These are phyloP conservation scores for Clonostachys byssicola DNA, from an alignment of 2,329 filamentous ascomycete genomes.

Conservation along the genomic window DNA sequence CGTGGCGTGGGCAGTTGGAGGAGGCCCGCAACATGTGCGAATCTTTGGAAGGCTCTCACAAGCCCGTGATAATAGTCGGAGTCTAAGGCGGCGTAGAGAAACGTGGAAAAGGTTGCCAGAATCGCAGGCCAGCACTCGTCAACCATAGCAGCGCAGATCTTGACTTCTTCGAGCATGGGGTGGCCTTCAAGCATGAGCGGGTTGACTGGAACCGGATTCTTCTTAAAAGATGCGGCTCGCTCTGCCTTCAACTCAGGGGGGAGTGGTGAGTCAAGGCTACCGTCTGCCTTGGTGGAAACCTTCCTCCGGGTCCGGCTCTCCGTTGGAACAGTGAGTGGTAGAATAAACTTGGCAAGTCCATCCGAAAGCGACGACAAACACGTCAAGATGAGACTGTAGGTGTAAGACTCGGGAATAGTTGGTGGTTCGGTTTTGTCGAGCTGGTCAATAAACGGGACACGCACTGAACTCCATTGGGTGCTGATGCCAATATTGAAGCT, in stretches of 20 bases:
- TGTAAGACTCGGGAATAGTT: slow-evolving; percentile 81
- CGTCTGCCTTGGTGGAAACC: slow-evolving; percentile 33
- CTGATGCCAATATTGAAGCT: slow-evolving; percentile 76
- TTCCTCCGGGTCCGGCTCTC: slow-evolving; percentile 55
- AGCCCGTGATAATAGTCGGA: slow-evolving; percentile 90
- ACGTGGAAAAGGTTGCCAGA: slow-evolving; percentile 91
- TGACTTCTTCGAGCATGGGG: slow-evolving; percentile 65
- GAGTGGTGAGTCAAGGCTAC: slow-evolving; percentile 36
- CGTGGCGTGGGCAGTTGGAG: slow-evolving; percentile 79
- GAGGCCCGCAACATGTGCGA: slow-evolving; percentile 90
- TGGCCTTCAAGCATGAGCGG: slow-evolving; percentile 74
- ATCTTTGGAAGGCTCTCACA: slow-evolving; percentile 89
- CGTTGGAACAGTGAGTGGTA: slow-evolving; percentile 82
- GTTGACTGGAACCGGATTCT: slow-evolving; percentile 77
- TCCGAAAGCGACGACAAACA: slow-evolving; percentile 91
- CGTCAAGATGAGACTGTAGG: slow-evolving; percentile 83
- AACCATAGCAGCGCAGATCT: slow-evolving; percentile 76
- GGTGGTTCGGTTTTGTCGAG: slow-evolving; percentile 89
- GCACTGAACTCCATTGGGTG: slow-evolving; percentile 83
- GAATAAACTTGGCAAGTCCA: slow-evolving; percentile 85
- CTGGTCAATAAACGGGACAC: slow-evolving; percentile 87
- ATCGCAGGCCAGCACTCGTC: slow-evolving; percentile 95
- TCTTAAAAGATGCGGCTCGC: slow-evolving; percentile 65
- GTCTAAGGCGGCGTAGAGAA: slow-evolving; percentile 86
- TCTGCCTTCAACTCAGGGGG: slow-evolving; percentile 10